Evolutionary conservation across 805 yeast genomes (phyloP).

Genomic region (Metschnikowia noctiluminum): DNA sequence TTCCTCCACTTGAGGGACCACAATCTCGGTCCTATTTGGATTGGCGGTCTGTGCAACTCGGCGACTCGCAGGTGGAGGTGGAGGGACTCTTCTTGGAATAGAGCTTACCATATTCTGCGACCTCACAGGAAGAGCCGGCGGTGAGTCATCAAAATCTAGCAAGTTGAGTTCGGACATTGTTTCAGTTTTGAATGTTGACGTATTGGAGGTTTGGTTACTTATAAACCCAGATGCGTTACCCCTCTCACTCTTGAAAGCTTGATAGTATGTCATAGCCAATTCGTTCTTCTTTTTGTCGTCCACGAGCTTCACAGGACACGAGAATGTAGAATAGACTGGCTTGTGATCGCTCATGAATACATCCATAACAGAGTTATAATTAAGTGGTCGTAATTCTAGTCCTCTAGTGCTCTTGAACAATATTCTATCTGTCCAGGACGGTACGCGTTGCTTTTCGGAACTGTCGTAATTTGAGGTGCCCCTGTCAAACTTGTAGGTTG

Average conservation of each 20-base stretch:
- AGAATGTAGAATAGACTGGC: slow-evolving; percentile 83
- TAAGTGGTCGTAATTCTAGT: slow-evolving; percentile 49
- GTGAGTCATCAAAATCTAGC: slow-evolving; percentile 26
- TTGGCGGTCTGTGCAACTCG: slow-evolving; percentile 1
- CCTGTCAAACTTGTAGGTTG: slow-evolving; percentile 90
- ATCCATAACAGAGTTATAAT: slow-evolving; percentile 62
- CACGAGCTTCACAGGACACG: slow-evolving; percentile 61
- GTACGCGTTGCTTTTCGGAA: slow-evolving; percentile 88
- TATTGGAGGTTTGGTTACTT: slow-evolving; percentile 7
- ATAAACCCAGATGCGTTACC: no score
- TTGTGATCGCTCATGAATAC: slow-evolving; percentile 81
- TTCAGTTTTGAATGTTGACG: slow-evolving; percentile 23
- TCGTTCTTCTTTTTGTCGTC: slow-evolving; percentile 40
- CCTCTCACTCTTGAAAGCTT: slow-evolving; percentile 20
- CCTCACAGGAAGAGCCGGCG: slow-evolving; percentile 24
- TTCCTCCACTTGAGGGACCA: no score
- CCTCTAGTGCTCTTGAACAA: slow-evolving; percentile 54
- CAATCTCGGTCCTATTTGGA: no score
- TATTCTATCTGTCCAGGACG: slow-evolving; percentile 95
- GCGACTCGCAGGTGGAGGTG: slow-evolving; percentile 25
- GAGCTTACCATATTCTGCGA: slow-evolving; percentile 9
- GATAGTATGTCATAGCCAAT: slow-evolving; percentile 28
- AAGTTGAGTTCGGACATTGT: slow-evolving; percentile 36
- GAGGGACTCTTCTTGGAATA: slow-evolving; percentile 28
- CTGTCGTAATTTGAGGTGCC: slow-evolving; percentile 80